A percentile compares a stretch with the other conserved stretches of the same genome.
phyloP scores from a whole-genome alignment of 2,329 filamentous ascomycete genomes.

The Onygena corvina region DNA sequence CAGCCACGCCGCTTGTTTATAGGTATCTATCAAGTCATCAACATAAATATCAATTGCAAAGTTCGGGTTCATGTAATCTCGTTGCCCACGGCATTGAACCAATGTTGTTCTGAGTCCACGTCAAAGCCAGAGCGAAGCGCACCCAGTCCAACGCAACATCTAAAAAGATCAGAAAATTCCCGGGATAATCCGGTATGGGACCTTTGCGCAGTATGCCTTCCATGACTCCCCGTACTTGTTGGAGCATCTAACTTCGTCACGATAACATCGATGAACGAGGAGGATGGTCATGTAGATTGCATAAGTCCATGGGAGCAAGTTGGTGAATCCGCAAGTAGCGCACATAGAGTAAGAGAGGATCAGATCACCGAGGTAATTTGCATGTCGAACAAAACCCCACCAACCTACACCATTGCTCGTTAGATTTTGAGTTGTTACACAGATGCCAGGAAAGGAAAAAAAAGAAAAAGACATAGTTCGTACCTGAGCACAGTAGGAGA shows the following conservation, averaged over 20 bases:
- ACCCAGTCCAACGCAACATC: too few relatives aligned
- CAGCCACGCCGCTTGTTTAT: not conserved
- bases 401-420: conserved; percentile 21
- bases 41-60: not conserved
- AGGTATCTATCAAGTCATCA: not conserved
- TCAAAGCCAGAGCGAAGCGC: too few relatives aligned
- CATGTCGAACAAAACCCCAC: conserved; percentile 34
- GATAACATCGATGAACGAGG: conserved; percentile 36
- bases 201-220: conserved; percentile 34
- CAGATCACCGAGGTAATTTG: conserved; percentile 34
- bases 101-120: too few relatives aligned
- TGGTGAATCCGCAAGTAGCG: conserved; percentile 30
- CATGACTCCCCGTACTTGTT: conserved; percentile 38
- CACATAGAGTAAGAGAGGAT: conserved; percentile 34
- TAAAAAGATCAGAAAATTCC: conserved; percentile 26
- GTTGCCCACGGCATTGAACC: too few relatives aligned
- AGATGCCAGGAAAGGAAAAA: not conserved
- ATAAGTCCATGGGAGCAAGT: conserved; percentile 36
- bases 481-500: conserved; percentile 28
- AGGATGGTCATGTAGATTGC: conserved; percentile 36
- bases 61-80: too few relatives aligned
- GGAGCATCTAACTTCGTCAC: conserved; percentile 36
- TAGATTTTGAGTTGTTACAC: not conserved
- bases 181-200: conserved; percentile 35
- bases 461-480: not conserved